A percentile compares a stretch with the other conserved stretches of the same genome.
Evolutionary conservation across 176 grass and related monocot species (phyloP).

Genomic region (Cenchrus fungigraminus): DNA sequence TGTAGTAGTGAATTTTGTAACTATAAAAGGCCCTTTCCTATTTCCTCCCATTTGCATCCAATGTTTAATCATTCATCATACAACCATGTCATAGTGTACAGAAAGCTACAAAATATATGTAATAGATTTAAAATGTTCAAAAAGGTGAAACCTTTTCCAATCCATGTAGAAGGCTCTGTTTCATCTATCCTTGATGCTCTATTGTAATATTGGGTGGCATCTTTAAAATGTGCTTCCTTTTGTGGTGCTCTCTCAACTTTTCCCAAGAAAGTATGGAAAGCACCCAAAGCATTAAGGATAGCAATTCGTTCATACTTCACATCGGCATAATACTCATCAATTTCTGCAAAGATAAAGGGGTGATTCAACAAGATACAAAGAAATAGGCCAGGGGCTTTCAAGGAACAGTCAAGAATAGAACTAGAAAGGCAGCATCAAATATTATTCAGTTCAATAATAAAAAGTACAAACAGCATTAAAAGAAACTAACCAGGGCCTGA

Average conservation of each 20-base stretch:
- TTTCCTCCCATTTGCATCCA: neutral
- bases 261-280: conserved; percentile 85
- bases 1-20: neutral
- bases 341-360: conserved; percentile 62
- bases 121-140: conserved; percentile 28
- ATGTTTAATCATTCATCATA: conserved; percentile 3
- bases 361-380: conserved; percentile 30
- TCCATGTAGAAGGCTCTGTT: conserved; percentile 90
- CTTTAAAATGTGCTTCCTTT: conserved; percentile 85
- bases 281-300: conserved; percentile 89
- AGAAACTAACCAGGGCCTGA: conserved; percentile 78
- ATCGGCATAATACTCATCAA: conserved; percentile 95
- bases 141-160: conserved; percentile 78
- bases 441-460: neutral
- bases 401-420: conserved; percentile 21
- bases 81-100: conserved; percentile 4
- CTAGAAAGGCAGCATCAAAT: conserved; percentile 23
- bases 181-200: conserved; percentile 94
- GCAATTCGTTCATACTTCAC: conserved; percentile 95
- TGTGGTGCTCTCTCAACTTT: conserved; percentile 74
- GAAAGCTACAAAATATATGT: conserved; percentile 24
- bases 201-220: conserved; percentile 88
- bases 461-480: neutral
- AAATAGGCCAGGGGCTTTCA: neutral
- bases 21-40: neutral